Conservation (phyloP, 768 basidiomycete genomes). For the Termitomyces eurrhizus region DNA sequence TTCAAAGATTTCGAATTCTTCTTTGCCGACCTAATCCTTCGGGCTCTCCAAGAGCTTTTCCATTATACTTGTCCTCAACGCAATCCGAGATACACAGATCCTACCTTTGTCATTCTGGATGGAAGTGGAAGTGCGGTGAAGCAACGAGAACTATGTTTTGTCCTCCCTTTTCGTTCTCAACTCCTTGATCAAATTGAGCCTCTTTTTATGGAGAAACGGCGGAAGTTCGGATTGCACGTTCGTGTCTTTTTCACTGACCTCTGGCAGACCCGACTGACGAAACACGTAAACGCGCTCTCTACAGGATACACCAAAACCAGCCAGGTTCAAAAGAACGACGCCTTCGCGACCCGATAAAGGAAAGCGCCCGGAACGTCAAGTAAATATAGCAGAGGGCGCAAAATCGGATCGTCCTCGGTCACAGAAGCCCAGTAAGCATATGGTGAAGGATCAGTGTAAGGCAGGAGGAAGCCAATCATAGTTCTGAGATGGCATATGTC, state of each 20-base stretch:
- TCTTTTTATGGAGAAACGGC: neutral
- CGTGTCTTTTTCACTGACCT: neutral
- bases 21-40: constrained; percentile 7
- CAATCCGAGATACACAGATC: constrained; percentile 5
- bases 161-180: constrained; percentile 6
- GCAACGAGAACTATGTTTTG: constrained; percentile 8
- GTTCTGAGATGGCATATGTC: neutral
- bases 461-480: neutral
- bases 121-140: constrained; percentile 1
- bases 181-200: constrained; percentile 10
- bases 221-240: constrained; percentile 4
- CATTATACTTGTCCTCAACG: neutral
- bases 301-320: constrained; percentile 4
- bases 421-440: neutral
- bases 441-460: neutral
- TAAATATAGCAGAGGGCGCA: neutral
- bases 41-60: constrained; percentile 10
- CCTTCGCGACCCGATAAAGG: neutral
- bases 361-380: neutral
- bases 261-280: neutral
- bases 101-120: constrained; percentile 9
- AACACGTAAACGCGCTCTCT: neutral
- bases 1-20: constrained; percentile 9
- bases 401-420: neutral
- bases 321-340: neutral